Percentiles rank a stretch among this genome's conserved stretches.
Evolutionary conservation across 768 basidiomycete species (phyloP).

Genomic region (Ramaria sp.): DNA sequence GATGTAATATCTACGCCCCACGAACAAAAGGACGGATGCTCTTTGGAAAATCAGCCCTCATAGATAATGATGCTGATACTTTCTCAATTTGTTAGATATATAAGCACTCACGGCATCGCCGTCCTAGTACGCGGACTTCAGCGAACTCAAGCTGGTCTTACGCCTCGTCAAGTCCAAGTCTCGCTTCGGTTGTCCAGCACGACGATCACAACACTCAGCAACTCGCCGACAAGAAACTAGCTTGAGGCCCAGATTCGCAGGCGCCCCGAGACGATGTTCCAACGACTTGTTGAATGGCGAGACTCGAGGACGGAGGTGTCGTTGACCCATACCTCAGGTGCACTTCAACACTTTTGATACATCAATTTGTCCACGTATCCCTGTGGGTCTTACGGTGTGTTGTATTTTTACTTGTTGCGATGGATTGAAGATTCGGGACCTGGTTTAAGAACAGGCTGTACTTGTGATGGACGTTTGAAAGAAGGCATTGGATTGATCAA

Average conservation of each 20-base stretch:
- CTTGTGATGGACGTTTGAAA: slow-evolving; percentile 20
- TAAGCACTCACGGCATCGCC: slow-evolving; percentile 28
- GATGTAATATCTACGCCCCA: slow-evolving; percentile 27
- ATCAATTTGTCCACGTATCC: slow-evolving; percentile 37
- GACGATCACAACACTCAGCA: slow-evolving; percentile 9
- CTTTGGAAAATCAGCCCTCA: slow-evolving; percentile 12
- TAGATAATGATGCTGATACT: too few relatives aligned
- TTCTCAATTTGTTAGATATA: too few relatives aligned
- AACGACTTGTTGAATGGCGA: slow-evolving; percentile 47
- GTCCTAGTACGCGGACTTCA: slow-evolving; percentile 33
- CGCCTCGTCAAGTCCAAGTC: slow-evolving; percentile 26
- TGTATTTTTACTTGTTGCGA: too few relatives aligned
- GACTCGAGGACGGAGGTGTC: slow-evolving; percentile 41
- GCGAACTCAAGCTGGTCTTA: slow-evolving; percentile 24
- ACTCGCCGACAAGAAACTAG: background rate
- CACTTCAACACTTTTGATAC: slow-evolving; percentile 51
- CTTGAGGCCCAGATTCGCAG: background rate
- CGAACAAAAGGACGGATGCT: slow-evolving; percentile 2
- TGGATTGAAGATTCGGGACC: background rate
- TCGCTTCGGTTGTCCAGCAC: slow-evolving; percentile 13
- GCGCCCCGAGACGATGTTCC: slow-evolving; percentile 20
- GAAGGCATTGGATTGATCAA: slow-evolving; percentile 24
- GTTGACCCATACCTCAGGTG: slow-evolving; percentile 43
- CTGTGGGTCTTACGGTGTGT: slow-evolving; percentile 7
- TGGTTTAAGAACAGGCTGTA: slow-evolving; percentile 13